A percentile compares a stretch with the other conserved stretches of the same genome.
These are phyloP conservation scores for Xerocomellus chrysenteron DNA, from an alignment of 768 basidiomycete genomes.

Conservation along the genomic window DNA sequence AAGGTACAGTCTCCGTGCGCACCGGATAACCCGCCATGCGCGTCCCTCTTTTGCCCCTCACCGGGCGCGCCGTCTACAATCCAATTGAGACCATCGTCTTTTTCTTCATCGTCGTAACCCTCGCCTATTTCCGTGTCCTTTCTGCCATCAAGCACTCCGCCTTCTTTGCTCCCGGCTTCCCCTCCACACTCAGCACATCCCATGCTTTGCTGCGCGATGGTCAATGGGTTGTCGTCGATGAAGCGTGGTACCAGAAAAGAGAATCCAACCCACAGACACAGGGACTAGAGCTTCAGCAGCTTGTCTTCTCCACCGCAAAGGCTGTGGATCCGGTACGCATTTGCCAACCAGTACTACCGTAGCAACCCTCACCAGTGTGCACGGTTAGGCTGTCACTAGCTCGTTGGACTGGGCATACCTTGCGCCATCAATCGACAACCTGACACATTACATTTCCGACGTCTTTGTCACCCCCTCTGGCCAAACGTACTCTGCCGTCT, in stretches of 20 bases:
- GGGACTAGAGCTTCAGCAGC: constrained; percentile 70
- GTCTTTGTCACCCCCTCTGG: constrained; percentile 42
- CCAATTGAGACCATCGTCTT: constrained; percentile 91
- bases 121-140: constrained; percentile 94
- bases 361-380: constrained; percentile 3
- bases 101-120: constrained; percentile 84
- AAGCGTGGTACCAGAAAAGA: constrained; percentile 48
- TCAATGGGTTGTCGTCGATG: constrained; percentile 64
- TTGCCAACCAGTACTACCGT: neutral
- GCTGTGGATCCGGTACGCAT: constrained; percentile 38
- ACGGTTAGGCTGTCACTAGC: constrained; percentile 27
- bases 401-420: constrained; percentile 42
- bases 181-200: constrained; percentile 51
- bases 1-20: neutral
- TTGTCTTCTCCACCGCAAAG: constrained; percentile 46
- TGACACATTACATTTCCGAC: constrained; percentile 49
- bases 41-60: constrained; percentile 63
- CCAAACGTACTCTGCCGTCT: constrained; percentile 49
- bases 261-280: constrained; percentile 30
- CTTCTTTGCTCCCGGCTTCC: constrained; percentile 61
- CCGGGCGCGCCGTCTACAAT: constrained; percentile 67
- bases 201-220: constrained; percentile 52
- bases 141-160: constrained; percentile 86
- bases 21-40: constrained; percentile 40
- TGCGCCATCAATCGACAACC: constrained; percentile 42